Conservation (phyloP, 768 basidiomycete genomes). For the Boletus vermiculosoides region DNA sequence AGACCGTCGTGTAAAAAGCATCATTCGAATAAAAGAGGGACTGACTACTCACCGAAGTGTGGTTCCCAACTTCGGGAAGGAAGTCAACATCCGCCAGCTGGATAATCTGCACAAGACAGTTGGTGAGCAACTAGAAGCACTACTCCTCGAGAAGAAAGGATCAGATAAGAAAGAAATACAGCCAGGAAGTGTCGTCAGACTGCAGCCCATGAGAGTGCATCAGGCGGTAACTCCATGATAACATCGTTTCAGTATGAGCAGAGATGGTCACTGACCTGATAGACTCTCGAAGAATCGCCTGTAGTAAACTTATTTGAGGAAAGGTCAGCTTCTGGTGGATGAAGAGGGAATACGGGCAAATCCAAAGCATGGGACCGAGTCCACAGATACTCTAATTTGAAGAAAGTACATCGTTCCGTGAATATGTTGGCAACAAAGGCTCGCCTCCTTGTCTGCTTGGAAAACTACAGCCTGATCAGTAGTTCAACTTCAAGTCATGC, state of each 20-base stretch:
- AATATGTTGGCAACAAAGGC: background rate
- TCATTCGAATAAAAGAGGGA: background rate
- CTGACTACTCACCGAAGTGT: background rate
- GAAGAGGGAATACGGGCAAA: background rate
- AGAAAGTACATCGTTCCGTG: background rate
- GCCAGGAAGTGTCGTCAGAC: conserved; percentile 15
- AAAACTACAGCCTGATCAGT: background rate
- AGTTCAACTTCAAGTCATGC: background rate
- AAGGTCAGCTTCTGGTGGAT: background rate
- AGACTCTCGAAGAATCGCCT: background rate
- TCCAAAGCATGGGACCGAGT: background rate
- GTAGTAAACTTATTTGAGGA: background rate
- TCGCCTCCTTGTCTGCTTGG: background rate
- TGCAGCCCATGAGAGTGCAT: conserved; percentile 3
- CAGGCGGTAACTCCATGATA: conserved; percentile 19
- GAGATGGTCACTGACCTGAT: background rate
- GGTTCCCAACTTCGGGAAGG: too few species aligned
- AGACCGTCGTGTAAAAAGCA: conserved; percentile 6
- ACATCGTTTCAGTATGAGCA: conserved; percentile 9
- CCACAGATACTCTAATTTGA: conserved; percentile 15
- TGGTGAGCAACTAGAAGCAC: background rate
- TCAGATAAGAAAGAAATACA: conserved; percentile 16
- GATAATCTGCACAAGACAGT: background rate
- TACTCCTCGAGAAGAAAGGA: background rate
- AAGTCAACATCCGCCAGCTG: background rate